Evolutionary conservation across 345 rosid genomes (phyloP).

Genomic region (Citrus inodora): DNA sequence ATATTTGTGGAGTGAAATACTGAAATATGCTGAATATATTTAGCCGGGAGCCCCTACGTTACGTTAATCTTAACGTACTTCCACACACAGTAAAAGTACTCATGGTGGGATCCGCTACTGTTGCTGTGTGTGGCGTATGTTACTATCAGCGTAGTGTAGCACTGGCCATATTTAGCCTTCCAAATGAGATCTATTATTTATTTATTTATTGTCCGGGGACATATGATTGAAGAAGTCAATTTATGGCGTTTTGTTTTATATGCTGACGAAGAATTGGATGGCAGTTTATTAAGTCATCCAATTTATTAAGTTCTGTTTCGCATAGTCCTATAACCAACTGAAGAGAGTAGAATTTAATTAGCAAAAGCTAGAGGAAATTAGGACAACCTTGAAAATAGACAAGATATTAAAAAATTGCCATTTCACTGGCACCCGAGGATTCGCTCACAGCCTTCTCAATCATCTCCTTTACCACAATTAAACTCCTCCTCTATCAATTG

Average conservation of each 20-base stretch:
- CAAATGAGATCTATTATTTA: not conserved
- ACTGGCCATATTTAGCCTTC: conserved; percentile 14
- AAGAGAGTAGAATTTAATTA: not conserved
- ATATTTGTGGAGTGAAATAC: conserved; percentile 18
- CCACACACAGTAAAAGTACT: no score
- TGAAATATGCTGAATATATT: conserved; percentile 19
- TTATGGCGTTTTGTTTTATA: not conserved
- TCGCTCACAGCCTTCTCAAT: not conserved
- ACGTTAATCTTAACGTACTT: no score
- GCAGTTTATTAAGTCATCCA: not conserved
- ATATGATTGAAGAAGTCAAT: not conserved
- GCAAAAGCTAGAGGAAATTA: not conserved
- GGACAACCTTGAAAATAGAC: not conserved
- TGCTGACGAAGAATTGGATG: not conserved
- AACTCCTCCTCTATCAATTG: not conserved
- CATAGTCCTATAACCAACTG: not conserved
- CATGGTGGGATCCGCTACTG: no score
- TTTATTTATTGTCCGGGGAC: no score
- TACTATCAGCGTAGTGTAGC: no score
- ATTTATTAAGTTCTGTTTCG: not conserved
- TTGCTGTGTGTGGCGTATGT: no score
- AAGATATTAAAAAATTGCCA: not conserved
- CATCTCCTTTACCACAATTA: not conserved
- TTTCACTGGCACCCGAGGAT: not conserved
- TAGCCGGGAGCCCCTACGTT: not conserved